Percentiles rank a stretch among this genome's conserved stretches.
These are phyloP conservation scores for Xylariaceae sp. DNA, from an alignment of 2,329 filamentous ascomycete genomes.

Conservation along the genomic window DNA sequence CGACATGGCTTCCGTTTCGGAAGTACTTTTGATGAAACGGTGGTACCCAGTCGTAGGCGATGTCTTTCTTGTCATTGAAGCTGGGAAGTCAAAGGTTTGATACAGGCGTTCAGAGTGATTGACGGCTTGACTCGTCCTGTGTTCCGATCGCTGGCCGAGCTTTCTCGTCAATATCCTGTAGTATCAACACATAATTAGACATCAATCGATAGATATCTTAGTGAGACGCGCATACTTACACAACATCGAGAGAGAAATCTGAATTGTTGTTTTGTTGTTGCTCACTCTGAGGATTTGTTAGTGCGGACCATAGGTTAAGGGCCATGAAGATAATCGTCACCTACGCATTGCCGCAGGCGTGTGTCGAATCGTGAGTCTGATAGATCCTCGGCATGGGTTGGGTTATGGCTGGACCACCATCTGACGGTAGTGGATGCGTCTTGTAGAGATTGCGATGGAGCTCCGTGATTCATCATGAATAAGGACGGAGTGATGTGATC, in stretches of 20 bases:
- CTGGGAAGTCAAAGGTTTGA: background rate
- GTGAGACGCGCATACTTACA: constrained; percentile 4
- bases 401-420: constrained; percentile 5
- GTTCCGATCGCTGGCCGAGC: background rate
- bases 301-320: constrained; percentile 3
- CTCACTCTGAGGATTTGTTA: constrained; percentile 4
- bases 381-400: background rate
- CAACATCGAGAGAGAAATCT: constrained; percentile 4
- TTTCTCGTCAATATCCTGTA: constrained; percentile 4
- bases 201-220: background rate
- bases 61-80: constrained; percentile 1
- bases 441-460: background rate
- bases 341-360: constrained; percentile 3
- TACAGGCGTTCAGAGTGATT: constrained; percentile 1
- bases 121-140: background rate
- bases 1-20: constrained; percentile 1
- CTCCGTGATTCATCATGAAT: background rate
- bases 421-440: background rate
- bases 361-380: constrained; percentile 1
- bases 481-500: background rate
- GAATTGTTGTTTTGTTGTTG: background rate
- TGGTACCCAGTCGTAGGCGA: constrained; percentile 5
- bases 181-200: constrained; percentile 2
- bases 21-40: constrained; percentile 3
- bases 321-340: constrained; percentile 4